Conservation (phyloP, 208 protist species). For the Trypanosoma caninum region DNA sequence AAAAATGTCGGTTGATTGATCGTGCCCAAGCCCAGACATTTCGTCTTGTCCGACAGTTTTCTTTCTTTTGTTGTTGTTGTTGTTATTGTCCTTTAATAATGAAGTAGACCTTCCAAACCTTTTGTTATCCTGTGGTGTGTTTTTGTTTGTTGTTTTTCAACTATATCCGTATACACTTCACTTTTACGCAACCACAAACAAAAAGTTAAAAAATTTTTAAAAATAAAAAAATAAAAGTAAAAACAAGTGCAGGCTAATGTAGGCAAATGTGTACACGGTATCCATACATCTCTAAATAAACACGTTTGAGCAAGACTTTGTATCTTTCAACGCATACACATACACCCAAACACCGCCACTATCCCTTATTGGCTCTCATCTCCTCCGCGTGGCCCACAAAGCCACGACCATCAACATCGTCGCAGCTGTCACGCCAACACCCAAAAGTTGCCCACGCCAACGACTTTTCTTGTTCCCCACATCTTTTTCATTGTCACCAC, state of each 20-base stretch:
- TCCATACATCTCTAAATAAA: no score
- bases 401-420: not conserved
- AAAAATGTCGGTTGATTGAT: slow-evolving; percentile 97
- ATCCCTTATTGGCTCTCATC: no score
- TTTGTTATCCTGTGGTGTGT: slow-evolving; percentile 3
- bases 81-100: slow-evolving; percentile 9
- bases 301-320: not conserved
- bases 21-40: slow-evolving; percentile 91
- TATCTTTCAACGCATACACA: not conserved
- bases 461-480: not conserved
- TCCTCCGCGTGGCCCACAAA: not conserved
- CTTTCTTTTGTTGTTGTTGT: not conserved
- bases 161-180: no score
- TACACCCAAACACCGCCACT: no score
- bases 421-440: not conserved
- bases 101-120: no score
- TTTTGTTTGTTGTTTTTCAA: not conserved
- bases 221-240: slow-evolving; percentile 6
- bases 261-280: no score
- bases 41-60: not conserved
- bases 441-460: not conserved
- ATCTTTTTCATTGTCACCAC: not conserved
- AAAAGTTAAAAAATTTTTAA: not conserved
- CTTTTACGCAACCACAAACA: slow-evolving; percentile 13
- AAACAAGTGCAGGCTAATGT: not conserved